A percentile compares a stretch with the other conserved stretches of the same genome.
These are phyloP conservation scores for Lactuca sativa DNA, from an alignment of 129 eudicot species.

Conservation along the genomic window DNA sequence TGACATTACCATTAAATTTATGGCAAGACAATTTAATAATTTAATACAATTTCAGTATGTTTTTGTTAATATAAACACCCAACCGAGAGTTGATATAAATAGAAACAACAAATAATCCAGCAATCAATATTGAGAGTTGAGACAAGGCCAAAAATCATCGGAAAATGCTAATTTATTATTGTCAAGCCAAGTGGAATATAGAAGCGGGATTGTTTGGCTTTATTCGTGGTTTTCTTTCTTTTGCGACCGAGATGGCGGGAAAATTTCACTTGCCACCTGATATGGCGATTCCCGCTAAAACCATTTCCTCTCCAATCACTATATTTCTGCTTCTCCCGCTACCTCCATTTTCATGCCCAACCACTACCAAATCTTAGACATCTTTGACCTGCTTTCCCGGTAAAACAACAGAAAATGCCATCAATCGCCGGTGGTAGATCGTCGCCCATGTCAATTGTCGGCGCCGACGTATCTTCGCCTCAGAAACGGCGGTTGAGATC, in stretches of 20 bases:
- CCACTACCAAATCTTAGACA: not conserved
- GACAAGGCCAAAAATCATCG: too few species aligned
- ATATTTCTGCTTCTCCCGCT: constrained; percentile 19
- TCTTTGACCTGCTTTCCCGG: not conserved
- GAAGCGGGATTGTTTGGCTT: not conserved
- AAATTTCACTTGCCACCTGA: constrained; percentile 7
- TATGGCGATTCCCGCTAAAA: constrained; percentile 27
- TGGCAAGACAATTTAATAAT: too few species aligned
- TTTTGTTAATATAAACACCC: too few species aligned
- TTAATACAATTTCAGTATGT: too few species aligned
- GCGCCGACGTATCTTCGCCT: constrained; percentile 42
- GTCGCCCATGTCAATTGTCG: constrained; percentile 30
- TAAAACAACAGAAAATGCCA: constrained; percentile 47
- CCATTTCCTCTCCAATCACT: constrained; percentile 5
- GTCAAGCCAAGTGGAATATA: constrained; percentile 1
- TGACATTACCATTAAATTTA: too few species aligned
- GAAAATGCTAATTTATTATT: too few species aligned
- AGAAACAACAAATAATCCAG: too few species aligned
- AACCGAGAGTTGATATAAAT: too few species aligned
- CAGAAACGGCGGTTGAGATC: constrained; percentile 66
- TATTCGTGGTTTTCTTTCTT: not conserved
- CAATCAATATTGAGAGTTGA: too few species aligned
- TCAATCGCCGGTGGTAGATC: constrained; percentile 43
- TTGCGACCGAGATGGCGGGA: constrained; percentile 25
- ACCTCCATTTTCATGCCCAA: constrained; percentile 20